Percentiles rank a stretch among this genome's conserved stretches.
Evolutionary conservation across 331 rosid genomes (phyloP).

Genomic region (Saraca asoca): DNA sequence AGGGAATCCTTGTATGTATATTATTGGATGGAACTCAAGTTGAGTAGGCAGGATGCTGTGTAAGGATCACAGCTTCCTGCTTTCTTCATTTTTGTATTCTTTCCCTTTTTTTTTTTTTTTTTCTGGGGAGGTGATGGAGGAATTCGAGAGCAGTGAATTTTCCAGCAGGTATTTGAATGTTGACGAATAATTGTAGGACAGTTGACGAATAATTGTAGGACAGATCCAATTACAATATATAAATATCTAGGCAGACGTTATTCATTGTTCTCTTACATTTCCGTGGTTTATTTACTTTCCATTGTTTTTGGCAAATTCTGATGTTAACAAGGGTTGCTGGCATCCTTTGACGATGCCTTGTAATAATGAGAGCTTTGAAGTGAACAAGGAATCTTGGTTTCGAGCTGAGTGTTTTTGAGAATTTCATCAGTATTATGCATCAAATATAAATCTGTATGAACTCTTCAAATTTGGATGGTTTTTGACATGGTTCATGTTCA

Average conservation of each 20-base stretch:
- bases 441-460: too few relatives aligned
- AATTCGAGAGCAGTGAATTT: slow-evolving; percentile 29
- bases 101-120: neutral
- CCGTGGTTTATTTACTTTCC: neutral
- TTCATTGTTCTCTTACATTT: neutral
- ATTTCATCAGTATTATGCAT: too few relatives aligned
- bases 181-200: too few relatives aligned
- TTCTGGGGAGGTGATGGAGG: slow-evolving; percentile 32
- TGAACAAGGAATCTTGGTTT: too few relatives aligned
- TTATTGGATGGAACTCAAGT: slow-evolving; percentile 39
- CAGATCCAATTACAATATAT: slow-evolving; percentile 29
- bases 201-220: slow-evolving; percentile 42
- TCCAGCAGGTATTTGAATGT: too few relatives aligned
- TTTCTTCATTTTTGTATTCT: slow-evolving; percentile 24
- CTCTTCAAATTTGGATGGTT: too few relatives aligned
- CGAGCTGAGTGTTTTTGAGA: too few relatives aligned
- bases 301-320: neutral
- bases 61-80: slow-evolving; percentile 31
- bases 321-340: neutral
- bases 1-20: slow-evolving; percentile 49
- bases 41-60: slow-evolving; percentile 37
- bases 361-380: too few relatives aligned
- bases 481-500: too few relatives aligned
- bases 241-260: slow-evolving; percentile 13
- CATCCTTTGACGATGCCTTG: too few relatives aligned